Evolutionary conservation across 2,329 filamentous ascomycete species (phyloP).

Genomic region (Trichophaea hybrida): DNA sequence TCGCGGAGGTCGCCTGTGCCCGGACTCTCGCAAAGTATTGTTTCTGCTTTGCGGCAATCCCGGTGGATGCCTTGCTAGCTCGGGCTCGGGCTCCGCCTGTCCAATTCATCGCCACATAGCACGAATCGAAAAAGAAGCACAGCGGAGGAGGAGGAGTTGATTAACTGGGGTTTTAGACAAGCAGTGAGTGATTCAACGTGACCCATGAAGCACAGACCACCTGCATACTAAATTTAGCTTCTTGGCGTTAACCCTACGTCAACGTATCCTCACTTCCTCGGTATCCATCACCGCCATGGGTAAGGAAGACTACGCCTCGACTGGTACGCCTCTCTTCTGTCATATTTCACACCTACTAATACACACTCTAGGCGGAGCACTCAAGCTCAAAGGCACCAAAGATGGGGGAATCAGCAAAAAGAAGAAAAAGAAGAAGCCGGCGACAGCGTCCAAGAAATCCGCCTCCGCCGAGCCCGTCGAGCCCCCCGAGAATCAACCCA

Average conservation of each 20-base stretch:
- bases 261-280: neutral
- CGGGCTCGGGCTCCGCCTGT: slow-evolving; percentile 18
- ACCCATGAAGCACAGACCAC: neutral
- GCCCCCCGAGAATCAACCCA: neutral
- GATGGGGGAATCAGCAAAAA: slow-evolving; percentile 21
- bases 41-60: slow-evolving; percentile 14
- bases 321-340: slow-evolving; percentile 11
- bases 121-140: neutral
- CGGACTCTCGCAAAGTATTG: slow-evolving; percentile 19
- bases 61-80: slow-evolving; percentile 8
- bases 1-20: slow-evolving; percentile 1
- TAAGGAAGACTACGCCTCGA: slow-evolving; percentile 24
- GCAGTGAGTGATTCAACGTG: neutral
- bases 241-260: neutral
- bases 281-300: slow-evolving; percentile 14
- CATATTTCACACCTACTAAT: neutral
- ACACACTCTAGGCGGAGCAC: slow-evolving; percentile 18
- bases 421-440: slow-evolving; percentile 24
- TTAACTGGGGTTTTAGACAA: neutral
- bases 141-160: neutral
- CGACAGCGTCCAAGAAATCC: neutral
- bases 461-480: neutral
- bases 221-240: neutral
- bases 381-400: slow-evolving; percentile 25
- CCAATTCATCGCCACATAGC: slow-evolving; percentile 16